Conservation (phyloP, 179 eudicot species). For the Beta macrorhiza region DNA sequence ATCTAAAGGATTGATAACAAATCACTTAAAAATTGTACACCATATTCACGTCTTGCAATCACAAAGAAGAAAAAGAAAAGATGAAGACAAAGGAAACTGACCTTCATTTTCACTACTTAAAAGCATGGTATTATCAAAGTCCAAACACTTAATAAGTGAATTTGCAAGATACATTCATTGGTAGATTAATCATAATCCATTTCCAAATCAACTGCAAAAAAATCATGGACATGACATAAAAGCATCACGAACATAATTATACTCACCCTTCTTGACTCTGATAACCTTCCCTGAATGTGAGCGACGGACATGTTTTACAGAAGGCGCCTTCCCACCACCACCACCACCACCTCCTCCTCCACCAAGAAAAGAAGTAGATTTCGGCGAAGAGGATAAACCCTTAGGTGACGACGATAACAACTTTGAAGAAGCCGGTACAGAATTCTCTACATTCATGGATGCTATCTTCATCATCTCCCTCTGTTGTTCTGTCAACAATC, state of each 20-base stretch:
- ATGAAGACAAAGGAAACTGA: too few relatives aligned
- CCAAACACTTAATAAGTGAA: too few relatives aligned
- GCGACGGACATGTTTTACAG: conserved; percentile 63
- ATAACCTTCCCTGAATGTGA: conserved; percentile 74
- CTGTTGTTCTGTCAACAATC: conserved; percentile 92
- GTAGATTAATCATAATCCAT: background rate
- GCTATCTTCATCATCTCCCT: conserved; percentile 85
- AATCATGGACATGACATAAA: background rate
- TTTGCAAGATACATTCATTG: background rate
- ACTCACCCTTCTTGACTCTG: conserved; percentile 77
- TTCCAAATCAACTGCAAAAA: background rate
- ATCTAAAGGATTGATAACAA: background rate
- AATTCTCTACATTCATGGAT: conserved; percentile 55
- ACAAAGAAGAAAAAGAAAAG: background rate
- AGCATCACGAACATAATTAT: background rate
- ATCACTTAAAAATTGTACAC: background rate
- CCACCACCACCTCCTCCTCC: conserved; percentile 17
- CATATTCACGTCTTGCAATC: background rate
- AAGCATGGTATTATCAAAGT: background rate
- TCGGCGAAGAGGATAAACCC: conserved; percentile 41
- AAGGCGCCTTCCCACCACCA: conserved; percentile 40
- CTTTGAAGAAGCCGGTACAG: conserved; percentile 57
- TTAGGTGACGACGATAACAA: conserved; percentile 37
- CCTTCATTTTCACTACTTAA: background rate
- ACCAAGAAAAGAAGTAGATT: conserved; percentile 40